Conservation (phyloP, 2,329 filamentous ascomycete genomes). For the Xylaria sp. region DNA sequence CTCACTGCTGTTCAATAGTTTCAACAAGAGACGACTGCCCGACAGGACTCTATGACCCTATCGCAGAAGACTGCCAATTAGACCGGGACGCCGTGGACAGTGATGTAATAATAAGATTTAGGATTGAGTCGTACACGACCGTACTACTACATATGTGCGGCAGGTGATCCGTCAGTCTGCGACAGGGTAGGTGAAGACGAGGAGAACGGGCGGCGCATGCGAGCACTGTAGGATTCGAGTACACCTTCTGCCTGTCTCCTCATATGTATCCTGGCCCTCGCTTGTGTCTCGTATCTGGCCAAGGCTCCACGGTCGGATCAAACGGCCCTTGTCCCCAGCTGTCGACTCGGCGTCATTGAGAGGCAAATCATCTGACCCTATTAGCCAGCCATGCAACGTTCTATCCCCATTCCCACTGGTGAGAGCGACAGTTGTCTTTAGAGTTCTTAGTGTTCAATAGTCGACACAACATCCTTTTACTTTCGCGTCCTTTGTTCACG, state of each 20-base stretch:
- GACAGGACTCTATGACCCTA: background rate
- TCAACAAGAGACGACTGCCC: too few relatives aligned
- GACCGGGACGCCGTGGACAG: background rate
- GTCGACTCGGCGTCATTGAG: constrained; percentile 6
- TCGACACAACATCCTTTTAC: background rate
- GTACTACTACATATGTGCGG: background rate
- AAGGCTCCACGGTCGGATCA: constrained; percentile 16
- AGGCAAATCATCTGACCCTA: constrained; percentile 17
- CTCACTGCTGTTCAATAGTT: too few relatives aligned
- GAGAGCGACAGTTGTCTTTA: background rate
- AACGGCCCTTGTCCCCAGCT: constrained; percentile 10
- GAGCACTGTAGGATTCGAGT: background rate
- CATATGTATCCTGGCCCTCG: background rate
- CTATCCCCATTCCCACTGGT: background rate
- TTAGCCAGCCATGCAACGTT: background rate
- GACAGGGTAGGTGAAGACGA: background rate
- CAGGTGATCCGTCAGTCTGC: background rate
- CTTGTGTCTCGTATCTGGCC: constrained; percentile 1
- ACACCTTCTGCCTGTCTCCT: background rate
- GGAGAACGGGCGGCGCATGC: background rate
- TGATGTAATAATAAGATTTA: background rate
- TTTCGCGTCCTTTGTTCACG: background rate
- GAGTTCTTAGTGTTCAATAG: background rate
- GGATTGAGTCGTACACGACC: background rate
- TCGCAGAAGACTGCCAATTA: background rate